Evolutionary conservation across 768 basidiomycete genomes (phyloP), one percentile per base, ranked within the genome.

Genomic region (Boletus patriciae): DNA sequence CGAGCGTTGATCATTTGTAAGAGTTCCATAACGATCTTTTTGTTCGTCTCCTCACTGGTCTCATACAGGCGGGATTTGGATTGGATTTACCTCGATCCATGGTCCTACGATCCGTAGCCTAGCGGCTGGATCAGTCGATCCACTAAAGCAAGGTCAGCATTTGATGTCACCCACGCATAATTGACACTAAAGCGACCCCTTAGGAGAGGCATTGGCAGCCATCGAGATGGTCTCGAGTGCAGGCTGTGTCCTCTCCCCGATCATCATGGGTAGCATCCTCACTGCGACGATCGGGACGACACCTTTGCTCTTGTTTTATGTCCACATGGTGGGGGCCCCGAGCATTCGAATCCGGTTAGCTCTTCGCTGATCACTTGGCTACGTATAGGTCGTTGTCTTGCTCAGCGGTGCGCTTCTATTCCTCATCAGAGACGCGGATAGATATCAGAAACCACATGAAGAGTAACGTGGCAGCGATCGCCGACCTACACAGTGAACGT

Each of bases 251-350:
- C 55, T 72, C 23, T 71, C 72, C 5, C 68, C 70, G 4, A 29
- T 73, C 50, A 51, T 73, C 43, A 70, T 73, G 68, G 70, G 70
- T 8, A 46, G 68, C 42, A 61, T 72, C 31, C 44, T 72, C 25
- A 63, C 66, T 13, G 53, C 58, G 36, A 65, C 70, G 8, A 67
- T 70, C 25, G 44, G 38, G n/a, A 60, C 52, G 0, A 15, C 16
- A 8, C 69, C 69, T 31, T 10, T 70, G 23, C 40, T 70, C 46
- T 10, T 66, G 29, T 70, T 70, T 54, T 57, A 70, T 36, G 46
- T 70, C 7, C 65, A 68, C 19, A n/a, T 58, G 59, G 70, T 70
- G 27, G 25, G 64, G 9, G 18, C 9, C 4, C 19, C 7, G 3
- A 49, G 6, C 16, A 4, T 11, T 42, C 1, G n/a, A 9, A 16